These are phyloP conservation scores for Vitis hybrid DNA, from an alignment of 177 flowering plant genomes.

Conservation along the genomic window DNA sequence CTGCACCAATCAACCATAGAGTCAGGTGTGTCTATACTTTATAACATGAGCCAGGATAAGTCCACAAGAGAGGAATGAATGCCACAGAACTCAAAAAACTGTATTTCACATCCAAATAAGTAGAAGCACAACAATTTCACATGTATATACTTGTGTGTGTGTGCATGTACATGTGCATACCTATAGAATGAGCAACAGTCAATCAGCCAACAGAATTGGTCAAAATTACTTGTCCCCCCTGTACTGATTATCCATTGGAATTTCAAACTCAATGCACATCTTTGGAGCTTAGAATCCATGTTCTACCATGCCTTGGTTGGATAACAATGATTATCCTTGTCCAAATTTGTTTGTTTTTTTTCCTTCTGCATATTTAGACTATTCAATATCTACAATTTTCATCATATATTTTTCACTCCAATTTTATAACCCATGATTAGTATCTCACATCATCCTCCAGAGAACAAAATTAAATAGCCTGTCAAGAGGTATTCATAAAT, in stretches of 20 bases:
- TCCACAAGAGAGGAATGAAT: not conserved
- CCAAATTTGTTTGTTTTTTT: not conserved
- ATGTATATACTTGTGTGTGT: not conserved
- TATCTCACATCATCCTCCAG: no score
- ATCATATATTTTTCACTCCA: no score
- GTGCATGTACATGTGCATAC: not conserved
- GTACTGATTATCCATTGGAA: not conserved
- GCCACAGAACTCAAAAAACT: not conserved
- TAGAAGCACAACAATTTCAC: not conserved
- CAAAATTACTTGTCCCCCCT: not conserved
- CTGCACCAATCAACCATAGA: conserved; percentile 42
- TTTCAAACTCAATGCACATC: not conserved
- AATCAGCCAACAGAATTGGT: not conserved
- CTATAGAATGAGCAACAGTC: not conserved
- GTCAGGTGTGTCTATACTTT: conserved; percentile 3
- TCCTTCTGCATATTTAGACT: no score
- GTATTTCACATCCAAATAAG: no score
- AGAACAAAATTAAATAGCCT: no score
- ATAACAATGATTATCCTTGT: not conserved
- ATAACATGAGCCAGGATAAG: not conserved
- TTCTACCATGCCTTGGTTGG: not conserved
- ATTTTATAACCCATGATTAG: no score
- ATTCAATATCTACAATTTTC: no score
- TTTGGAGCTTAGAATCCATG: not conserved
- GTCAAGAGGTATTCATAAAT: no score